A percentile compares a stretch with the other conserved stretches of the same genome.
Evolutionary conservation across 2,329 filamentous ascomycete genomes (phyloP).

Genomic region (Claviceps arundinis): DNA sequence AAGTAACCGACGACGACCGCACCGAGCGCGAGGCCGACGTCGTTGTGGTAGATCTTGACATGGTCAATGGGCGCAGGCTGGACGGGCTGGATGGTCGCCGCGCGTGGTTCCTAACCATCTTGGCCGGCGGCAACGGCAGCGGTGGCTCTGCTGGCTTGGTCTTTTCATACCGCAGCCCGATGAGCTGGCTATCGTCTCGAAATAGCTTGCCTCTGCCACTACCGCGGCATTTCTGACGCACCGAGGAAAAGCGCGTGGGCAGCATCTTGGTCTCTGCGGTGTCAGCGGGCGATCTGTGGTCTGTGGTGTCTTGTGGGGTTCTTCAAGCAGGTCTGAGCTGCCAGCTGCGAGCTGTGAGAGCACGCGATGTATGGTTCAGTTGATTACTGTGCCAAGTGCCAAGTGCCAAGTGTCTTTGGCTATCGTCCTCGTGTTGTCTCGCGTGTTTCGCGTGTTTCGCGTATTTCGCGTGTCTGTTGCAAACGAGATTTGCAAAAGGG

Average conservation of each 20-base stretch:
- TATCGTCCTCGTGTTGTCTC: too few relatives aligned
- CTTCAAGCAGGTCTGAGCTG: too few relatives aligned
- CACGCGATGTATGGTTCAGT: too few relatives aligned
- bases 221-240: constrained; percentile 27
- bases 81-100: constrained; percentile 6
- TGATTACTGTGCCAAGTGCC: too few relatives aligned
- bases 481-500: too few relatives aligned
- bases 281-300: background rate
- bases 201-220: constrained; percentile 18
- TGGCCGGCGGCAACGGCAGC: constrained; percentile 35
- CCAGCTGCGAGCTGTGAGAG: too few relatives aligned
- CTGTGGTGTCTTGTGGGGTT: too few relatives aligned
- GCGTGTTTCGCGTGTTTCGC: too few relatives aligned
- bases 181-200: constrained; percentile 35
- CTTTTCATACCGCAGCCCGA: constrained; percentile 48
- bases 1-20: constrained; percentile 4
- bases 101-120: constrained; percentile 9
- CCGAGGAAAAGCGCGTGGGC: constrained; percentile 28
- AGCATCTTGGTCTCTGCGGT: constrained; percentile 14
- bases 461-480: too few relatives aligned
- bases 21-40: constrained; percentile 5
- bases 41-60: constrained; percentile 12
- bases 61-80: constrained; percentile 5
- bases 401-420: too few relatives aligned
- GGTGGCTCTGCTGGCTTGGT: constrained; percentile 44